Percentiles rank a stretch among this genome's conserved stretches.
These are phyloP conservation scores for Scheffersomyces stambukii DNA, from an alignment of 1,139 yeast species.

Conservation along the genomic window DNA sequence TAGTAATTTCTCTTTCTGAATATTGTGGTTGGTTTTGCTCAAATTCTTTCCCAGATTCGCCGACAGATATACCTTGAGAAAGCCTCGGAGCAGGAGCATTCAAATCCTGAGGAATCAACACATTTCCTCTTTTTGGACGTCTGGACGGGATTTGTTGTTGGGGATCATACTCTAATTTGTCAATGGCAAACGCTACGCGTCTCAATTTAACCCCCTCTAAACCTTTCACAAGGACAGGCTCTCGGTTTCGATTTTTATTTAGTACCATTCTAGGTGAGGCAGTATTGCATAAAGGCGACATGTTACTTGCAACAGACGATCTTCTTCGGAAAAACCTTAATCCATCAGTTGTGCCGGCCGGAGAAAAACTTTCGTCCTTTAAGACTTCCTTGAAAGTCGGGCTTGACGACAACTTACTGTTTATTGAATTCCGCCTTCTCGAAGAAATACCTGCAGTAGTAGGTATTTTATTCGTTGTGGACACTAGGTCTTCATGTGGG, in stretches of 20 bases:
- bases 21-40: constrained; percentile 18
- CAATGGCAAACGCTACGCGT: constrained; percentile 73
- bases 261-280: constrained; percentile 30
- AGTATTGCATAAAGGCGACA: constrained; percentile 2
- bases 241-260: constrained; percentile 44
- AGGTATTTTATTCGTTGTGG: constrained; percentile 18
- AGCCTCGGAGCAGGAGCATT: constrained; percentile 59
- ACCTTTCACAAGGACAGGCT: constrained; percentile 34
- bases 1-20: constrained; percentile 46
- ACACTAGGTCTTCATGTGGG: constrained; percentile 19
- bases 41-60: constrained; percentile 23
- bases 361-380: constrained; percentile 5
- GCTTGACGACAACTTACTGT: constrained; percentile 6
- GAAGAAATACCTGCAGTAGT: constrained; percentile 15
- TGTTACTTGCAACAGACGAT: constrained; percentile 9
- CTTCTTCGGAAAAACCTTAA: constrained; percentile 11
- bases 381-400: constrained; percentile 11
- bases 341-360: constrained; percentile 4
- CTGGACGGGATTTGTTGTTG: constrained; percentile 95
- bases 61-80: constrained; percentile 56
- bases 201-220: constrained; percentile 38
- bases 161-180: constrained; percentile 70
- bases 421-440: constrained; percentile 11
- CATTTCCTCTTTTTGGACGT: constrained; percentile 77
- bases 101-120: constrained; percentile 69